These are phyloP conservation scores for Salix exigua DNA, from an alignment of 345 rosid genomes.

Conservation along the genomic window DNA sequence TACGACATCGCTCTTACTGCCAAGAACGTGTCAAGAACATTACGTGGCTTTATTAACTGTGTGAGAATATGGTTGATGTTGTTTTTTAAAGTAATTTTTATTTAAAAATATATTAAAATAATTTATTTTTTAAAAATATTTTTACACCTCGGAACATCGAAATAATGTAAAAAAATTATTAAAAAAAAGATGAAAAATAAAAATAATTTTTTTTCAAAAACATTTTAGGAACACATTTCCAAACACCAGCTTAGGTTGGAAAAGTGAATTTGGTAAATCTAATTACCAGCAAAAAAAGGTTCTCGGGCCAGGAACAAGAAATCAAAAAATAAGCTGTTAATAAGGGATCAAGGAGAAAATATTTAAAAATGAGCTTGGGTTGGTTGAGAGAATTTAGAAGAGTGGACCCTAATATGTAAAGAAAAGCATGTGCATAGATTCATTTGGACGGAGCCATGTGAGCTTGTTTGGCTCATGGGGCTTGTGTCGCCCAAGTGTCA, in stretches of 20 bases:
- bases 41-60: no score
- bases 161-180: no score
- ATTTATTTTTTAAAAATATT: no score
- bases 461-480: conserved; percentile 31
- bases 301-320: background rate
- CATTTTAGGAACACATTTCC: no score
- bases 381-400: conserved; percentile 11
- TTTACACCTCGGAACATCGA: no score
- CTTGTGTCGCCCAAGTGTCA: conserved; percentile 33
- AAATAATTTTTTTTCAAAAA: no score
- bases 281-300: background rate
- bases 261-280: background rate
- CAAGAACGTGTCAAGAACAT: background rate
- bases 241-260: background rate
- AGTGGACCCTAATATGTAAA: conserved; percentile 23
- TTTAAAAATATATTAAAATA: no score
- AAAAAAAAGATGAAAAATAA: no score
- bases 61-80: no score
- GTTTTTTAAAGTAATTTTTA: no score
- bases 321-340: background rate
- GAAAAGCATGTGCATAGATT: conserved; percentile 39
- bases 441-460: conserved; percentile 35
- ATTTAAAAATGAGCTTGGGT: background rate
- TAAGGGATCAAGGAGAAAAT: background rate
- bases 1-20: background rate